A percentile compares a stretch with the other conserved stretches of the same genome.
phyloP scores from a whole-genome alignment of 768 basidiomycete species.

The Hypholoma sublateritium region DNA sequence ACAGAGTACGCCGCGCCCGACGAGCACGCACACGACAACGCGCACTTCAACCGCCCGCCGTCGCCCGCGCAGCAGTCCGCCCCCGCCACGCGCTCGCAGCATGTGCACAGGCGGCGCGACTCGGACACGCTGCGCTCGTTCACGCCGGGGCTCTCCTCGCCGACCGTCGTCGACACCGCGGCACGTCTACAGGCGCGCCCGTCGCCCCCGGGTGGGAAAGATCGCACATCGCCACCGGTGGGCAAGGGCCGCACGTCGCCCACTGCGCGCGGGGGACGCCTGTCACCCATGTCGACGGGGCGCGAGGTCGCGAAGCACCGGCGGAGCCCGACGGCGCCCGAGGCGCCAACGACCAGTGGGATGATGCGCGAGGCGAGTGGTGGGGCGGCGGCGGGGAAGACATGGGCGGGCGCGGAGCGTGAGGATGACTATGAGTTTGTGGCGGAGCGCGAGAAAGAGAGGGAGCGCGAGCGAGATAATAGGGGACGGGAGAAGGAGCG shows the following conservation, averaged over 20 bases:
- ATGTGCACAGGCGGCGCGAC: conserved; percentile 65
- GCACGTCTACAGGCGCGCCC: conserved; percentile 17
- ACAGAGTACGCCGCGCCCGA: conserved; percentile 38
- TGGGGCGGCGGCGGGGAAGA: conserved; percentile 28
- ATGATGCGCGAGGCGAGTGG: conserved; percentile 23
- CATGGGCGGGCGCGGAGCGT: conserved; percentile 41
- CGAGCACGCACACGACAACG: conserved; percentile 42
- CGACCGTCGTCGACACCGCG: conserved; percentile 49
- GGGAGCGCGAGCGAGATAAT: conserved; percentile 32
- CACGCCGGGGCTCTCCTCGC: conserved; percentile 36
- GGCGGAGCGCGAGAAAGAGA: conserved; percentile 33
- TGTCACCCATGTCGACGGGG: conserved; percentile 27
- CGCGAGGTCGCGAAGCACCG: conserved; percentile 47
- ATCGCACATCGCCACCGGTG: conserved; percentile 24
- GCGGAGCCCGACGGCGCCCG: conserved; percentile 71
- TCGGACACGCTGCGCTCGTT: conserved; percentile 69
- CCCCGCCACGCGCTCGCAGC: conserved; percentile 24
- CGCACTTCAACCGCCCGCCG: conserved; percentile 43
- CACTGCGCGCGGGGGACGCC: conserved; percentile 23
- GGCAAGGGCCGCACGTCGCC: conserved; percentile 21
- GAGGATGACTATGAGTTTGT: conserved; percentile 33
- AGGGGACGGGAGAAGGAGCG: conserved; percentile 22
- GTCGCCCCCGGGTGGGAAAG: conserved; percentile 18
- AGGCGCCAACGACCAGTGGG: conserved; percentile 47
- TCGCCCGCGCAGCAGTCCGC: conserved; percentile 36